Evolutionary conservation across 495 filamentous ascomycete species (phyloP).

Genomic region (Trichoderma asperelloides): DNA sequence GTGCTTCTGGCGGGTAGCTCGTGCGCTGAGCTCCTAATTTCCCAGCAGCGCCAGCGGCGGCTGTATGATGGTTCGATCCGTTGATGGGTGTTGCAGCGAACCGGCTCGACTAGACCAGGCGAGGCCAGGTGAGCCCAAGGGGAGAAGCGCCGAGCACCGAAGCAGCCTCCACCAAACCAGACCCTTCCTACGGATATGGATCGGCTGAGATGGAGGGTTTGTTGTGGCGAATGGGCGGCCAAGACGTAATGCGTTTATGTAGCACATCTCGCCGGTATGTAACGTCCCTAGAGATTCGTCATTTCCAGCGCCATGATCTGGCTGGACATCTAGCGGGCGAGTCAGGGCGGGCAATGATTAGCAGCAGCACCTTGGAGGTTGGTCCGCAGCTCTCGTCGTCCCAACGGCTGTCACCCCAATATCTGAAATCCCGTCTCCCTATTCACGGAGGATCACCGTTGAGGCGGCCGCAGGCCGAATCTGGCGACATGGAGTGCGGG

Average conservation of each 20-base stretch:
- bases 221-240: slow-evolving; percentile 3
- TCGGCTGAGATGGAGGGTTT: background rate
- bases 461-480: background rate
- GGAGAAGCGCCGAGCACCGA: slow-evolving; percentile 6
- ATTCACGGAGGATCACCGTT: background rate
- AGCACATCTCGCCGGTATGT: background rate
- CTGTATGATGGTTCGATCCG: background rate
- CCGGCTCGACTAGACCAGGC: background rate
- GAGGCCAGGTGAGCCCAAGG: background rate
- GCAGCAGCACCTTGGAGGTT: background rate
- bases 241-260: slow-evolving; percentile 8
- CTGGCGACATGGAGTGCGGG: background rate
- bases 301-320: background rate
- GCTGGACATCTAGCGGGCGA: background rate
- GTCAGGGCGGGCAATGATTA: background rate
- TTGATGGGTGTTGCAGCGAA: no score
- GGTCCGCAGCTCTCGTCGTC: background rate
- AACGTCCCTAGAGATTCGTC: background rate
- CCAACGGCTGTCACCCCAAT: background rate
- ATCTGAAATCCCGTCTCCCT: background rate
- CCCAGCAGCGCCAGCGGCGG: slow-evolving; percentile 3
- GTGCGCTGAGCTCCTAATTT: background rate
- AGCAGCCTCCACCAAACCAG: background rate
- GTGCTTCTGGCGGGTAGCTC: background rate
- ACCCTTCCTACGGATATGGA: background rate